Evolutionary conservation across 1,139 yeast genomes (phyloP), one percentile per base, ranked within the genome.

Genomic region (Arxiozyma slooffiae): DNA sequence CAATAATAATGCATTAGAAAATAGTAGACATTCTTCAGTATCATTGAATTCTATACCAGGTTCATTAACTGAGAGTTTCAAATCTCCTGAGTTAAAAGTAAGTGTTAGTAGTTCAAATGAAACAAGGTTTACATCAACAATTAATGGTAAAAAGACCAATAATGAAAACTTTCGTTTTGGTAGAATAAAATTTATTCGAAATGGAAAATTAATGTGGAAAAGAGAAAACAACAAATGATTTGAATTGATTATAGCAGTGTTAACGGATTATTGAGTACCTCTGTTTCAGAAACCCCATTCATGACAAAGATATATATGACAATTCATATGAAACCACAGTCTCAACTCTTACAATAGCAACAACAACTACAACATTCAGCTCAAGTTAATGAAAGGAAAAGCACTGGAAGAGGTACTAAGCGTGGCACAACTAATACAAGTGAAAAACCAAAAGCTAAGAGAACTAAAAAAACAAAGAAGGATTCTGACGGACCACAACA

Each of bases 131-230:
- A 11, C 36, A 14, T 4, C 36, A 30, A 30, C 16, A 30, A 14
- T n/a, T n/a, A 14, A 16, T 14, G n/a, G 36, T 11, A n/a, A 30
- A 30, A 30, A 30, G 36, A 14, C 61, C 7, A 59, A 52, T 47
- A 67, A 63, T 53, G 77, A 71, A 51, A 67, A 72, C 44, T 72
- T 74, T 40, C 77, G 76, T 54, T 77, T 77, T 55, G 69, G 74
- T 52, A 68, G 80, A 56, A 58, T 76, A 50, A 73, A 74, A 61
- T 77, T 72, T 58, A 73, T 73, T 56, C 81, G 76, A 54, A 71
- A 59, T 71, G 73, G 68, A 66, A 77, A 52, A 54, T 70, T 1
- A 71, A 71, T 53, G 68, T 69, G 55, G 77, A 74, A 51, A 68
- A 72, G 54, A 60, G 71, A 49, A 71, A 71, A 54, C 74, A 70